Evolutionary conservation across 1,139 yeast genomes (phyloP).

Genomic region (Sugiyamaella castrensis): DNA sequence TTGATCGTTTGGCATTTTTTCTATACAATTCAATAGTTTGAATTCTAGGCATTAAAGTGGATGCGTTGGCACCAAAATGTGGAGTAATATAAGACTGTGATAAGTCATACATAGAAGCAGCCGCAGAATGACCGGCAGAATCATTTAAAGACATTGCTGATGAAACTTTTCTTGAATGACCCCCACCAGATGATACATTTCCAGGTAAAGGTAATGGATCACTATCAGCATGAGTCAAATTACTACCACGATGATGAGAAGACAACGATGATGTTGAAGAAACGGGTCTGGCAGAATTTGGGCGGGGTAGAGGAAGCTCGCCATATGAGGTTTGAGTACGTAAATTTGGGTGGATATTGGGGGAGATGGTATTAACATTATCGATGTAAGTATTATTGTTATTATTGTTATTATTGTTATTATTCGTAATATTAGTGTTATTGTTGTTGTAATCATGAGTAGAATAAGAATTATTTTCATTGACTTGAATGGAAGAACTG

Average conservation of each 20-base stretch:
- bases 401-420: neutral
- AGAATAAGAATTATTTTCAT: neutral
- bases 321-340: neutral
- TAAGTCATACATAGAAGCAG: slow-evolving; percentile 33
- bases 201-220: slow-evolving; percentile 4
- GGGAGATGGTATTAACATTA: neutral
- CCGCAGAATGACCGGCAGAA: slow-evolving; percentile 27
- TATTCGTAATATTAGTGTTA: neutral
- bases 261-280: slow-evolving; percentile 1
- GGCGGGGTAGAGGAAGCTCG: slow-evolving; percentile 1
- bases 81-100: slow-evolving; percentile 35
- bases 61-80: slow-evolving; percentile 32
- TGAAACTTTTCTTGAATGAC: slow-evolving; percentile 3
- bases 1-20: slow-evolving; percentile 77
- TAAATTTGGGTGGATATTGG: neutral
- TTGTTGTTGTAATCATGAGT: neutral
- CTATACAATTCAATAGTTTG: slow-evolving; percentile 86
- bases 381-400: neutral
- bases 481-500: neutral
- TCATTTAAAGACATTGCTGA: slow-evolving; percentile 26
- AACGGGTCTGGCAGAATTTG: slow-evolving; percentile 1
- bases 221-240: neutral
- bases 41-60: slow-evolving; percentile 64
- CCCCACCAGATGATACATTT: neutral
- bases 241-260: neutral